Evolutionary conservation across 2,329 filamentous ascomycete genomes (phyloP), one percentile per base, ranked within the genome.

Genomic region (Boeremia exigua): DNA sequence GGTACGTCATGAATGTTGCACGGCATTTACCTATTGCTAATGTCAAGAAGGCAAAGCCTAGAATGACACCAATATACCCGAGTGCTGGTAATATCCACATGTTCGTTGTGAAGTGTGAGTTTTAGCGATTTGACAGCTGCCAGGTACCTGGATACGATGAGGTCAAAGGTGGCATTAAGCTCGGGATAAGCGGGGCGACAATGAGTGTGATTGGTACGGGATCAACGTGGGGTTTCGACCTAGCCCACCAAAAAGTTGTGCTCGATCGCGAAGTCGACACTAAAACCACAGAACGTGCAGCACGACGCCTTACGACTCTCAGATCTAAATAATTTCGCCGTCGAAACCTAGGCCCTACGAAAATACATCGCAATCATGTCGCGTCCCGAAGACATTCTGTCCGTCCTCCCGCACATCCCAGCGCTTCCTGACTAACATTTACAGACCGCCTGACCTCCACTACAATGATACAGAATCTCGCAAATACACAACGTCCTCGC

Each of bases 21-120:
- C 2, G 29, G 19, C 32, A 30, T 6, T 39, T 83, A 91, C 90
- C 90, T 72, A 99, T 98, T 53, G 94, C 92, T 59, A 99, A 83
- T 17, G 95, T 98, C 65, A 99, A 82, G 79, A 99, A 98, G 70
- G 86, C 87, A 80, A 99, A 99, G 74, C 94, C 94, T 58, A 96
- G 80, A 61, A 92, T 79, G 65, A 96, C 87, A 71, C 95, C 95
- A 30, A 92, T 77, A 72, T 96, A 97, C 70, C 95, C 95, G 69
- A 99, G 81, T 38, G 98, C 80, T 69, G 94, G 93, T 71, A 99
- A 81, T 80, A 99, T 92, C 92, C 93, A 98, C 95, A 98, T 97
- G 62, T 61, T 85, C 40, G 44, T 3, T 53, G 25, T 46, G 25
- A 50, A 54, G 27, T 36, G 38, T 44, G 42, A 37, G 34, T 19